These are phyloP conservation scores for Nephelium lappaceum DNA, from an alignment of 345 rosid species.

Conservation along the genomic window DNA sequence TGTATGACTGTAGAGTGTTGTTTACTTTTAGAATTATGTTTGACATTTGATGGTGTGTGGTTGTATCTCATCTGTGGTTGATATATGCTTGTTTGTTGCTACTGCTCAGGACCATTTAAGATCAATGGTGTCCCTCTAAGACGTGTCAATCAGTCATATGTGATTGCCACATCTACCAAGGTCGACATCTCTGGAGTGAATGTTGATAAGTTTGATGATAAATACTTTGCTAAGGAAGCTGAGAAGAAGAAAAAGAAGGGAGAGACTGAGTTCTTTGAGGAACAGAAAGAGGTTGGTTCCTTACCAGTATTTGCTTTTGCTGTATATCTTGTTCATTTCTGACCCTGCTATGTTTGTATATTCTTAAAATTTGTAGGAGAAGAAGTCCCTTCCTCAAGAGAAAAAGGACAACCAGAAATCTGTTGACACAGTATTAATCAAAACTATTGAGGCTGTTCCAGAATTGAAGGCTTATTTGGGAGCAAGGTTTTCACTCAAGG, in stretches of 20 bases:
- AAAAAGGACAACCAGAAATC: conserved; percentile 87
- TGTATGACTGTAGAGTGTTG: not conserved
- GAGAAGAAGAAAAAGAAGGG: conserved; percentile 76
- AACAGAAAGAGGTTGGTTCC: conserved; percentile 61
- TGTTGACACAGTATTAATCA: conserved; percentile 60
- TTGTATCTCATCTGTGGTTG: conserved; percentile 4
- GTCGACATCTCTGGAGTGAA: conserved; percentile 64
- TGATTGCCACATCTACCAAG: conserved; percentile 72
- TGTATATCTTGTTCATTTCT: not conserved
- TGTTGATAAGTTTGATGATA: conserved; percentile 70
- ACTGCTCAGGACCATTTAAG: conserved; percentile 67
- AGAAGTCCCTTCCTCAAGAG: conserved; percentile 65
- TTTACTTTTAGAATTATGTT: not conserved
- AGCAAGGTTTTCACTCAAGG: conserved; percentile 79
- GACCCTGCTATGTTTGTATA: not conserved
- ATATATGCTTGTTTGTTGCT: not conserved
- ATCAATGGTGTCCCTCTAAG: conserved; percentile 75
- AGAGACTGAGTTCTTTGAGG: conserved; percentile 82
- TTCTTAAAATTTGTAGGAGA: conserved; percentile 44
- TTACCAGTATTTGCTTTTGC: not conserved
- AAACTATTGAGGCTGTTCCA: conserved; percentile 65
- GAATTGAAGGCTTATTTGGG: conserved; percentile 81
- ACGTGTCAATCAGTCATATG: conserved; percentile 67
- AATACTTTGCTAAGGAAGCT: conserved; percentile 66
- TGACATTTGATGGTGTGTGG: conserved; percentile 5